Percentiles rank a stretch among this genome's conserved stretches.
phyloP scores from a whole-genome alignment of 2,329 filamentous ascomycete species.

The Diaporthe amygdali region DNA sequence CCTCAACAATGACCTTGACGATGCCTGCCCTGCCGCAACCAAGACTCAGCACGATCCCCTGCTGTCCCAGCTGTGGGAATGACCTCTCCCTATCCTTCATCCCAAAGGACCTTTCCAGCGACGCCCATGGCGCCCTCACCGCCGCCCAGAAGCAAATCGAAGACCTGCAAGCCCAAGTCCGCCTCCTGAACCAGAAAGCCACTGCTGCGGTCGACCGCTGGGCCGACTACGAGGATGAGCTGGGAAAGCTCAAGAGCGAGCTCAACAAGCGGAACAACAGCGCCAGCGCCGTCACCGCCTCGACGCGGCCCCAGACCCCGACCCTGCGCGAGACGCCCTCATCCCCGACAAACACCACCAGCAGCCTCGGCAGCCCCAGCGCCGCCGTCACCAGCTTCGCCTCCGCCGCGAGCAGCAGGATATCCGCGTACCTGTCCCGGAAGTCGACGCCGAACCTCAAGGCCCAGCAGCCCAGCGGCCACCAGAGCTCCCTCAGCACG shows the following conservation, averaged over 20 bases:
- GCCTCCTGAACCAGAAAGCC: slow-evolving; percentile 73
- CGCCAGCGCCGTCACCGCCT: slow-evolving; percentile 7
- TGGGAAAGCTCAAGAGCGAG: slow-evolving; percentile 59
- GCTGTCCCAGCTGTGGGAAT: slow-evolving; percentile 59
- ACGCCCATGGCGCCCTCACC: slow-evolving; percentile 50
- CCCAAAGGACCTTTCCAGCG: slow-evolving; percentile 43
- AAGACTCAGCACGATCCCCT: slow-evolving; percentile 34
- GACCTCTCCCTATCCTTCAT: slow-evolving; percentile 37
- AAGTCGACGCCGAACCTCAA: slow-evolving; percentile 34
- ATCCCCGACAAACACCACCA: not conserved
- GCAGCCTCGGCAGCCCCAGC: slow-evolving; percentile 26
- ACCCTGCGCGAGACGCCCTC: slow-evolving; percentile 12
- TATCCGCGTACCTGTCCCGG: slow-evolving; percentile 35
- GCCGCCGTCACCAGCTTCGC: slow-evolving; percentile 33
- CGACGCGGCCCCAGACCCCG: slow-evolving; percentile 15
- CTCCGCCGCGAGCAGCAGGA: slow-evolving; percentile 38
- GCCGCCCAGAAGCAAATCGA: slow-evolving; percentile 65
- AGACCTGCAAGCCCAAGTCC: slow-evolving; percentile 75
- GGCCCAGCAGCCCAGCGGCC: slow-evolving; percentile 48
- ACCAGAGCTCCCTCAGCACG: slow-evolving; percentile 27
- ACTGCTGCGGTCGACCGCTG: slow-evolving; percentile 67
- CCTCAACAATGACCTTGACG: slow-evolving; percentile 40
- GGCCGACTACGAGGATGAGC: slow-evolving; percentile 83
- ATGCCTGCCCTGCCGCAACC: slow-evolving; percentile 34
- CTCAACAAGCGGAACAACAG: slow-evolving; percentile 31